phyloP scores from a whole-genome alignment of 441 rosid genomes.

The Populus hybrid region DNA sequence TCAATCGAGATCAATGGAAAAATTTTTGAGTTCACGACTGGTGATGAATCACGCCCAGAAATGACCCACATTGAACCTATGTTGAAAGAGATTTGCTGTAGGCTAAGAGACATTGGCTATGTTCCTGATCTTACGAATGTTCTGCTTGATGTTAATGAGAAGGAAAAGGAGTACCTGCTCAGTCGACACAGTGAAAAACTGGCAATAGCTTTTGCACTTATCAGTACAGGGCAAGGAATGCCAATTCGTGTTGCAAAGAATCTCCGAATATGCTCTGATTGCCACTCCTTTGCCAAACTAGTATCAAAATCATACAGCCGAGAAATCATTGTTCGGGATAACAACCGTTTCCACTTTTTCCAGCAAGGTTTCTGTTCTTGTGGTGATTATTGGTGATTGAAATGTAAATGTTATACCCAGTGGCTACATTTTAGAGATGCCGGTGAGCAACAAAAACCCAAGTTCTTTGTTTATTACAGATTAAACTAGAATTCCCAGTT shows the following conservation, averaged over 20 bases:
- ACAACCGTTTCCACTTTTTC: conserved; percentile 68
- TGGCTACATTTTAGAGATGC: neutral
- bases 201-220: conserved; percentile 64
- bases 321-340: conserved; percentile 59
- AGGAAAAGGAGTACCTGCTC: conserved; percentile 60
- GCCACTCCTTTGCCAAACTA: conserved; percentile 66
- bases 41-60: conserved; percentile 54
- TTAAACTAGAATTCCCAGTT: neutral
- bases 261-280: conserved; percentile 73
- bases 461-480: neutral
- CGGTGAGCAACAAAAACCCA: neutral
- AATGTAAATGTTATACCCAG: neutral
- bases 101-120: conserved; percentile 54
- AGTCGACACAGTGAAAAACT: conserved; percentile 70
- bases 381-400: conserved; percentile 60
- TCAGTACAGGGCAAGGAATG: conserved; percentile 47
- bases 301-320: conserved; percentile 50
- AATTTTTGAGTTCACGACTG: conserved; percentile 57
- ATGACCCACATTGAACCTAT: conserved; percentile 39
- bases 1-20: conserved; percentile 54
- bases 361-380: conserved; percentile 57
- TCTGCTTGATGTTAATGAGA: conserved; percentile 70
- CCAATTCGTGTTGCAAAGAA: conserved; percentile 60
- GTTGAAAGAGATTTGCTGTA: conserved; percentile 45
- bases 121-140: conserved; percentile 48